Base-by-base conservation (phyloP, 169 alveolate species). In the Plasmodium fragile region DNA sequence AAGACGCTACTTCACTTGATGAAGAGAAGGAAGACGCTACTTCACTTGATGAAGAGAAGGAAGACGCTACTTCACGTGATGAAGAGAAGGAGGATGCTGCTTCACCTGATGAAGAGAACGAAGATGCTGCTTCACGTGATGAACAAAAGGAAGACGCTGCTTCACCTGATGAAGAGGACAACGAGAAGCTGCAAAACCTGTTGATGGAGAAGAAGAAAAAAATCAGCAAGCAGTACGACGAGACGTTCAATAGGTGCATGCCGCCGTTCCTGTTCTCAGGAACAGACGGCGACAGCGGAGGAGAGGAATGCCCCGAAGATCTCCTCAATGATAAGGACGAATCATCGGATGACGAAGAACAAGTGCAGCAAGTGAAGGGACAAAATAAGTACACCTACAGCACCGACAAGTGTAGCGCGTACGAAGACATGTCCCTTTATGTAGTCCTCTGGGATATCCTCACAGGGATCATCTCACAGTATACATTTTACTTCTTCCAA, bases 381-480 rank as follows among this genome's bases (percentile, higher is more conserved):
- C 25, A 80, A 18, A 91, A 71, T 25, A 81, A 91, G 73, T 91
- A 91, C 49, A 8, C 81, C 25, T 81, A 91, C 59, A 49, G 72
- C 52, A 30, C 72, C 34, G 30, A 36, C 7, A 71, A 32, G 36
- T 41, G 79, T 11, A 70, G 32, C 59, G 70, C 59, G 28, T 91
- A 91, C 43, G 92, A 72, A 80, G 41, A 81, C 32, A 41, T 91
- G 87, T 91, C 92, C 25, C 32, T 91, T n/a, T 91, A 81, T 91
- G 80, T 81, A 43, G 85, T 91, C 36, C 77, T 91, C 13, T 91
- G 94, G 94, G 94, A 91, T 70, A 81, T 91, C 28, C 70, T 91
- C 69, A 83, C 92, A 53, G 69, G 82, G 10, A 53, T 22, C 22
- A 82, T 77, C 69, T 73, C 93, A n/a, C 75, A 92, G n/a, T 83